These are phyloP conservation scores for Lactuca sativa DNA, from an alignment of 129 eudicot genomes.

Conservation along the genomic window DNA sequence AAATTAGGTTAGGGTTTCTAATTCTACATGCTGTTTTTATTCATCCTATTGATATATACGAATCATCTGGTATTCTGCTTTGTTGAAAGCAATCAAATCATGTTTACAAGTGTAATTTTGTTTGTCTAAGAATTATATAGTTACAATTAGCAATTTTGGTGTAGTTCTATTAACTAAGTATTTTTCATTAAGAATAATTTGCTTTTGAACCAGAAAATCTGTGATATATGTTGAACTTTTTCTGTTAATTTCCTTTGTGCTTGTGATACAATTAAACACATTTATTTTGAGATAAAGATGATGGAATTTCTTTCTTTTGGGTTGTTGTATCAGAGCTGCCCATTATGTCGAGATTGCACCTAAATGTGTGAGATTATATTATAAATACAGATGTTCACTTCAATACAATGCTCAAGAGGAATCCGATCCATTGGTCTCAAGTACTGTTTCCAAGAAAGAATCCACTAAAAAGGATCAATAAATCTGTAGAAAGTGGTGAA, in stretches of 20 bases:
- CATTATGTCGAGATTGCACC: conserved; percentile 93
- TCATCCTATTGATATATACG: neutral
- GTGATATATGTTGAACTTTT: too few species aligned
- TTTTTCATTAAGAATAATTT: too few species aligned
- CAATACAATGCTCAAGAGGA: conserved; percentile 96
- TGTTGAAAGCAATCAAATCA: too few species aligned
- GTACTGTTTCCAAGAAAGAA: conserved; percentile 72
- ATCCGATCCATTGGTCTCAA: conserved; percentile 64
- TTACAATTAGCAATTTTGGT: too few species aligned
- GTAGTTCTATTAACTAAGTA: too few species aligned
- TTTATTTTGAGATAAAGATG: neutral
- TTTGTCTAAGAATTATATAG: too few species aligned
- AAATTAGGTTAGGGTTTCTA: conserved; percentile 73
- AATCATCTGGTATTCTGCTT: neutral
- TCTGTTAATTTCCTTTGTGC: too few species aligned
- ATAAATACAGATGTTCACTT: conserved; percentile 80
- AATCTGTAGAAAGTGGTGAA: conserved; percentile 39
- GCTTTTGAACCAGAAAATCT: too few species aligned
- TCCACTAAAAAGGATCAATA: conserved; percentile 38
- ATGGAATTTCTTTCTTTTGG: neutral
- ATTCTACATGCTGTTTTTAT: neutral
- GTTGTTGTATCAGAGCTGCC: conserved; percentile 52
- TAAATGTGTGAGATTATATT: conserved; percentile 76
- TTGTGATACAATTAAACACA: too few species aligned
- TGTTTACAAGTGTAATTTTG: too few species aligned